These are phyloP conservation scores for Cardamine occulta DNA, from an alignment of 345 rosid genomes.

Conservation along the genomic window DNA sequence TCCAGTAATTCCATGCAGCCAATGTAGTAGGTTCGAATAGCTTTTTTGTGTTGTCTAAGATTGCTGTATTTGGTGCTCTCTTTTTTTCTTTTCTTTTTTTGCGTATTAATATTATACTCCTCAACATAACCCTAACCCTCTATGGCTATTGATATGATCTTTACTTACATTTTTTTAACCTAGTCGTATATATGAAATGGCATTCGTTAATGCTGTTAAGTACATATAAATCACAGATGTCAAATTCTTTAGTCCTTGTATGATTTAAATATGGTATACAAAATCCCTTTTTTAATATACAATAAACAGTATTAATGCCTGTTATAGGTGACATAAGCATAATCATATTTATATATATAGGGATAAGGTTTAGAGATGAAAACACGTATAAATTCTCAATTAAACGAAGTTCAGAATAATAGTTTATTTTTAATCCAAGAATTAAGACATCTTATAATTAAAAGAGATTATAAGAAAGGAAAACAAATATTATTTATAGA, in stretches of 20 bases:
- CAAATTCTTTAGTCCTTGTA: conserved; percentile 1
- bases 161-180: not conserved
- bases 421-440: not conserved
- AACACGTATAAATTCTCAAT: not conserved
- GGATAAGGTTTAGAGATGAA: not conserved
- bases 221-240: not conserved
- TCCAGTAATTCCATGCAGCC: not conserved
- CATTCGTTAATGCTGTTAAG: not conserved
- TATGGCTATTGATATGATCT: not conserved
- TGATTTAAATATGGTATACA: not conserved
- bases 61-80: conserved; percentile 12
- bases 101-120: conserved; percentile 6
- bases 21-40: conserved; percentile 19
- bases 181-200: not conserved
- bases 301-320: not conserved
- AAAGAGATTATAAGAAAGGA: not conserved
- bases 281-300: not conserved
- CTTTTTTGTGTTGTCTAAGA: conserved; percentile 32
- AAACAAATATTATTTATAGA: not conserved
- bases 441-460: not conserved
- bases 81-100: too few relatives aligned
- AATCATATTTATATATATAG: not conserved
- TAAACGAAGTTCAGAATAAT: not conserved
- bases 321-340: not conserved
- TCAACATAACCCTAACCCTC: conserved; percentile 28